These are phyloP conservation scores for Caloboletus inedulis DNA, from an alignment of 1,284 basidiomycete species.

Conservation along the genomic window DNA sequence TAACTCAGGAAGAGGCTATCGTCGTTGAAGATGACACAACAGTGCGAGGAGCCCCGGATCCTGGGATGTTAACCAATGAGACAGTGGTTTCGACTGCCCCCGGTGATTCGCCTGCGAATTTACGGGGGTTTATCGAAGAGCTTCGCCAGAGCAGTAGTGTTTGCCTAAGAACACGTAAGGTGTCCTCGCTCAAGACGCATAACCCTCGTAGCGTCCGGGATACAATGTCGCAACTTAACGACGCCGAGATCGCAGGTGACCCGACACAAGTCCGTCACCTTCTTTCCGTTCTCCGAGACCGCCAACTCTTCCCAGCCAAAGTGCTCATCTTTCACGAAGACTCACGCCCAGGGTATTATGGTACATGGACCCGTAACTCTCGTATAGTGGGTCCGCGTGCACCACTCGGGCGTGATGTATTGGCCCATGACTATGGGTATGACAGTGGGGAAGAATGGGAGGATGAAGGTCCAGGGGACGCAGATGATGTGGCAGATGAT, in stretches of 20 bases:
- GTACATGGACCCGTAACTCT: slow-evolving; percentile 81
- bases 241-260: slow-evolving; percentile 75
- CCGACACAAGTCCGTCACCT: slow-evolving; percentile 56
- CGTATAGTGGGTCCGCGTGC: slow-evolving; percentile 67
- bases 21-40: slow-evolving; percentile 47
- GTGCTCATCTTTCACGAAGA: slow-evolving; percentile 75
- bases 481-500: slow-evolving; percentile 68
- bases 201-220: slow-evolving; percentile 46
- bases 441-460: slow-evolving; percentile 89
- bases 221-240: slow-evolving; percentile 61
- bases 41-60: slow-evolving; percentile 20
- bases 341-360: slow-evolving; percentile 78
- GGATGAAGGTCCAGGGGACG: slow-evolving; percentile 67
- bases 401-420: slow-evolving; percentile 68
- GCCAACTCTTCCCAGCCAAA: slow-evolving; percentile 62
- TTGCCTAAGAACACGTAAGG: slow-evolving; percentile 3
- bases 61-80: slow-evolving; percentile 10
- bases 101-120: slow-evolving; percentile 4
- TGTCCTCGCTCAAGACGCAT: slow-evolving; percentile 35
- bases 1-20: slow-evolving; percentile 46
- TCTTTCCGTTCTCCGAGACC: slow-evolving; percentile 53
- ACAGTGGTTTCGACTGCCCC: not conserved
- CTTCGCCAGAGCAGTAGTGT: slow-evolving; percentile 14
- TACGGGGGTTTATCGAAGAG: slow-evolving; percentile 17
- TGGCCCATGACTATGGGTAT: slow-evolving; percentile 74